Percentiles rank a stretch among this genome's conserved stretches.
phyloP scores from a whole-genome alignment of 75 land plant species.

The Pseudotsuga menziesii region DNA sequence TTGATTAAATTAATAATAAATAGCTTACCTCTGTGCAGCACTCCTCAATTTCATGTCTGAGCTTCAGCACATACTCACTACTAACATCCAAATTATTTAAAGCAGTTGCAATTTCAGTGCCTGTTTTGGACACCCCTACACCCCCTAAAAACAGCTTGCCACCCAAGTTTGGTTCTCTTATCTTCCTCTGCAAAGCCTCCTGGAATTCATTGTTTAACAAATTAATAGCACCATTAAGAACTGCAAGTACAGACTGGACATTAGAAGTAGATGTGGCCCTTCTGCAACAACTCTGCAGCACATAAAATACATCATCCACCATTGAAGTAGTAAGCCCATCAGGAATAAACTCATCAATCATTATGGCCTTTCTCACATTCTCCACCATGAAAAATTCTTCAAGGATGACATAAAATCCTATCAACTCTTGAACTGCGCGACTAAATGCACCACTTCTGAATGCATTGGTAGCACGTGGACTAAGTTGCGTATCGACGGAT shows the following conservation, averaged over 20 bases:
- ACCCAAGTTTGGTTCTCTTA: slow-evolving; percentile 74
- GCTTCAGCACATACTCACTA: slow-evolving; percentile 64
- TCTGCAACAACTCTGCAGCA: slow-evolving; percentile 80
- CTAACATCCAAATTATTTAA: slow-evolving; percentile 75
- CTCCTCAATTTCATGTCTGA: slow-evolving; percentile 86
- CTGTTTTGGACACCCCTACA: slow-evolving; percentile 63
- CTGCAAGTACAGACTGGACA: slow-evolving; percentile 66
- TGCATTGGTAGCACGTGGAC: slow-evolving; percentile 56
- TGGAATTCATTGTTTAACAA: slow-evolving; percentile 74
- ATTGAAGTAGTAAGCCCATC: slow-evolving; percentile 88
- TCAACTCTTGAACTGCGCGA: slow-evolving; percentile 54
- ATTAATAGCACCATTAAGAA: slow-evolving; percentile 56
- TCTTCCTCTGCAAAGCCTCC: slow-evolving; percentile 79
- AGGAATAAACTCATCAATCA: slow-evolving; percentile 71
- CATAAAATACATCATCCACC: slow-evolving; percentile 94
- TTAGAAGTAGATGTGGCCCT: slow-evolving; percentile 80
- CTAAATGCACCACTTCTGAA: slow-evolving; percentile 57
- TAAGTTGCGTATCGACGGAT: slow-evolving; percentile 64
- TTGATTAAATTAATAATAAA: not conserved
- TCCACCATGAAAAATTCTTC: slow-evolving; percentile 94
- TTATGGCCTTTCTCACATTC: slow-evolving; percentile 89
- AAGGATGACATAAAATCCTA: slow-evolving; percentile 49
- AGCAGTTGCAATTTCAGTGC: slow-evolving; percentile 82
- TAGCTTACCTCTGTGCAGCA: slow-evolving; percentile 70
- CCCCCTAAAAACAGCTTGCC: slow-evolving; percentile 71